Evolutionary conservation across 352 stramenopile genomes (phyloP).

Genomic region (Globisporangium lucens): DNA sequence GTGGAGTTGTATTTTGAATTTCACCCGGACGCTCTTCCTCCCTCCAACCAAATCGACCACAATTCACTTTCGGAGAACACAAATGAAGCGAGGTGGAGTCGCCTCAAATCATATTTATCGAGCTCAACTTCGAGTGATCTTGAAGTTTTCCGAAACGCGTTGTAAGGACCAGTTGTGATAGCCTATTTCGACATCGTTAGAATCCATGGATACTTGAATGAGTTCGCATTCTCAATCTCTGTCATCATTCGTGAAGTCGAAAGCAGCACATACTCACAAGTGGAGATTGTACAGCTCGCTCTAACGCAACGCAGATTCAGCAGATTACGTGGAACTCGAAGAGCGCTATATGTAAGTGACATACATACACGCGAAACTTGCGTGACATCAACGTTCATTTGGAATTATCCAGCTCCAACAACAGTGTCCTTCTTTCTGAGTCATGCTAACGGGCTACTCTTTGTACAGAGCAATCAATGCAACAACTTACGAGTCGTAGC

Average conservation of each 20-base stretch:
- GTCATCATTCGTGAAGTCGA: neutral
- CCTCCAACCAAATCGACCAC: neutral
- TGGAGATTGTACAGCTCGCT: neutral
- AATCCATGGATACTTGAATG: neutral
- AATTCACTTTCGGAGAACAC: neutral
- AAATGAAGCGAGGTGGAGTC: neutral
- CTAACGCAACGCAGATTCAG: too few species aligned
- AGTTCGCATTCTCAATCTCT: neutral
- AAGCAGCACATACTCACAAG: neutral
- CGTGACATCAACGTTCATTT: too few species aligned
- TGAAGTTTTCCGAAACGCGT: conserved; percentile 6
- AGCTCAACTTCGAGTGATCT: conserved; percentile 4
- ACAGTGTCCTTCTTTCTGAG: neutral
- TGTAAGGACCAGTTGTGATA: neutral
- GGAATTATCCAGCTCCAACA: neutral
- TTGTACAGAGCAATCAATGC: neutral
- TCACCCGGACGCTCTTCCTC: conserved; percentile 13
- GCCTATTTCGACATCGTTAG: neutral
- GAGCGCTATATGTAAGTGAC: too few species aligned
- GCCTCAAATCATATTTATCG: conserved; percentile 1
- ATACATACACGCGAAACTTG: too few species aligned
- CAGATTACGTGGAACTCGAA: too few species aligned
- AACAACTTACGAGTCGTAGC: neutral
- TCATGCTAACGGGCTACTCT: neutral
- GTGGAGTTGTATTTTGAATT: conserved; percentile 46